phyloP scores from a whole-genome alignment of 192 early-diverging fungal species.

The Spizellomyces punctatus region DNA sequence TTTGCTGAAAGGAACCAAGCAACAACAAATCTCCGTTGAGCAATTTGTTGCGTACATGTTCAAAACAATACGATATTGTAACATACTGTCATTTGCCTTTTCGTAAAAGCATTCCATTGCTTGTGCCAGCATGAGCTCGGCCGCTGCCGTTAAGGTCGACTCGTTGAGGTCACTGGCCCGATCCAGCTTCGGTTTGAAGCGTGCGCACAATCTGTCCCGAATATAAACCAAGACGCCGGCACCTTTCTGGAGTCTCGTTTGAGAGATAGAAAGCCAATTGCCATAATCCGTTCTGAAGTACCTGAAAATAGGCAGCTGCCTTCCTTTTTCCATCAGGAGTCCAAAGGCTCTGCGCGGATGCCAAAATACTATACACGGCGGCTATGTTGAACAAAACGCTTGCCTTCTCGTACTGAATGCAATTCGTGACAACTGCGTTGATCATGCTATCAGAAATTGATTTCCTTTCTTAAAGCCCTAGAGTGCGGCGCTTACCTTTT shows the following conservation, averaged over 20 bases:
- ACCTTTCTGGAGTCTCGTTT: constrained; percentile 50
- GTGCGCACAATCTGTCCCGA: constrained; percentile 46
- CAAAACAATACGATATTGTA: too few species aligned
- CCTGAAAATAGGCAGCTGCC: constrained; percentile 54
- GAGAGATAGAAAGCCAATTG: neutral
- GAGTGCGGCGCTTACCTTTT: constrained; percentile 26
- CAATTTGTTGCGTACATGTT: too few species aligned
- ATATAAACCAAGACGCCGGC: constrained; percentile 71
- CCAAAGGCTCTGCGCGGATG: constrained; percentile 37
- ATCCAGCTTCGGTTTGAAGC: constrained; percentile 52
- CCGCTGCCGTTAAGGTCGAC: constrained; percentile 66
- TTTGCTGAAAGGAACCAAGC: constrained; percentile 31
- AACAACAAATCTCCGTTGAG: constrained; percentile 7
- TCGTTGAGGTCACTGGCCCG: constrained; percentile 67
- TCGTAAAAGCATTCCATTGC: constrained; percentile 96
- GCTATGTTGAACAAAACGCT: constrained; percentile 55
- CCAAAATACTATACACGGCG: constrained; percentile 52
- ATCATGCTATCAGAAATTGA: constrained; percentile 1
- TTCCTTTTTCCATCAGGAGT: constrained; percentile 47
- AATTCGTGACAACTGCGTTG: constrained; percentile 40
- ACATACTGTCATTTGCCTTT: constrained; percentile 63
- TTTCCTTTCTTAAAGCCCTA: neutral
- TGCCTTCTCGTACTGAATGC: constrained; percentile 67
- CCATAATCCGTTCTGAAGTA: neutral
- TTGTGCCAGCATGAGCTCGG: constrained; percentile 86